These are phyloP conservation scores for Trichoderma sp. DNA, from an alignment of 2,329 filamentous ascomycete genomes.

Conservation along the genomic window DNA sequence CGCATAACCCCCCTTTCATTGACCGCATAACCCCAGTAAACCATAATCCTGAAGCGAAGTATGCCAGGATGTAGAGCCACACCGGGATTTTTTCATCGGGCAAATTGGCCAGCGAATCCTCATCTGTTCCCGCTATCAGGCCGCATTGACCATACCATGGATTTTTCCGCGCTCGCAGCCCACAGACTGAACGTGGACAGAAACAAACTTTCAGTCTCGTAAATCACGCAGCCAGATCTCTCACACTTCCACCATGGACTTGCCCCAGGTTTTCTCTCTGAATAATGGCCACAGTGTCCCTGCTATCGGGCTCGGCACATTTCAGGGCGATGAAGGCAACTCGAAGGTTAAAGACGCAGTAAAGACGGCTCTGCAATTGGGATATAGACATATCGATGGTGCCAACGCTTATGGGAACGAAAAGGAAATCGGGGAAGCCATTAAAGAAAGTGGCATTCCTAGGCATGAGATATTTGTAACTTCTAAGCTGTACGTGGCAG, in stretches of 20 bases:
- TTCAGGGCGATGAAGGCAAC: conserved; percentile 2
- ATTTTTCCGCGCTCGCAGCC: neutral
- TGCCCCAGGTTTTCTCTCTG: neutral
- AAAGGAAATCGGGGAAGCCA: neutral
- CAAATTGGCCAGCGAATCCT: neutral
- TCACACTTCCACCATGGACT: neutral
- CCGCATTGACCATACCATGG: neutral
- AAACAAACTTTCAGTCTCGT: neutral
- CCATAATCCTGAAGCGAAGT: too few relatives aligned
- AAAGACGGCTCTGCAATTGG: neutral
- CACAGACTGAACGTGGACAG: neutral
- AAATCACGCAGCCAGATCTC: neutral
- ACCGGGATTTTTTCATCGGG: neutral
- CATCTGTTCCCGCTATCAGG: neutral
- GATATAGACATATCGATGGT: conserved; percentile 7
- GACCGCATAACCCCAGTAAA: too few relatives aligned
- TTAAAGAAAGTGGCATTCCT: neutral
- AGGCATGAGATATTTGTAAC: conserved; percentile 6
- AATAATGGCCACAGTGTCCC: neutral
- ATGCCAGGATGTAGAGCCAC: neutral
- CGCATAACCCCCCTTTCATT: neutral
- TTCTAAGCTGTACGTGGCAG: neutral
- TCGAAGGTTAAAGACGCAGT: neutral
- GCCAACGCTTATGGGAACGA: conserved; percentile 9
- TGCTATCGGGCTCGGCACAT: neutral